Base-by-base conservation (phyloP, 805 yeast species). In the Candida michaelii region DNA sequence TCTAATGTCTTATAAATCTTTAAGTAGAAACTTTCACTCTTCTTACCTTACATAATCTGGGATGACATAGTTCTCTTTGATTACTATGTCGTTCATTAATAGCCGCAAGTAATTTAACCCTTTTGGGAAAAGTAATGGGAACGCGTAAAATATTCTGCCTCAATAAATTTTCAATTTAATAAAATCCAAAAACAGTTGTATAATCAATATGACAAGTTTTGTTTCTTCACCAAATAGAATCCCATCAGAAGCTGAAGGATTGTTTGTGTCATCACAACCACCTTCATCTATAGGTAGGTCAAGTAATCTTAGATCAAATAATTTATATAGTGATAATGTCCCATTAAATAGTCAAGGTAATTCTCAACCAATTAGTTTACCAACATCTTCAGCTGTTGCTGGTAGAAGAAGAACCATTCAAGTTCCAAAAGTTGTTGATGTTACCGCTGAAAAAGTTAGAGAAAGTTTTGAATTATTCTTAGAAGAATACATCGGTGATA, bases 391-490 rank as follows among this genome's bases (percentile, higher is more conserved):
- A 6, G 51, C 53, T 9, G 53, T 51, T 8, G 51, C 59, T 4
- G 65, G 68, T 9, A 74, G 85, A 66, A 75, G 83, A 55, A 77
- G 79, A 46, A 69, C 83, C 45, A 72, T 78, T 45, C 80, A 81
- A 19, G 87, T 91, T 41, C 89, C 95, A 19, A 88, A 85, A 58
- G 96, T 93, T 19, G 79, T 79, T 19, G 99, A 93, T 67, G 80
- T 81, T 36, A 89, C 97, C 3, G 97, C 96, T 45, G 97, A 90
- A 59, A 88, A 88, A 53, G 97, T 93, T 13, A 79, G 91, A 33
- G 96, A 89, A 62, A 82, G 90, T 12, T 91, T 93, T 61, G 96
- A 90, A 60, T 79, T 76, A 50, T 91, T 91, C 56, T 65, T 91
- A 43, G 85, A 82, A 56, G 85, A 79, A 24, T 91, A 72, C 56